phyloP scores from a whole-genome alignment of 2,329 filamentous ascomycete genomes.

The Coniella vitis region DNA sequence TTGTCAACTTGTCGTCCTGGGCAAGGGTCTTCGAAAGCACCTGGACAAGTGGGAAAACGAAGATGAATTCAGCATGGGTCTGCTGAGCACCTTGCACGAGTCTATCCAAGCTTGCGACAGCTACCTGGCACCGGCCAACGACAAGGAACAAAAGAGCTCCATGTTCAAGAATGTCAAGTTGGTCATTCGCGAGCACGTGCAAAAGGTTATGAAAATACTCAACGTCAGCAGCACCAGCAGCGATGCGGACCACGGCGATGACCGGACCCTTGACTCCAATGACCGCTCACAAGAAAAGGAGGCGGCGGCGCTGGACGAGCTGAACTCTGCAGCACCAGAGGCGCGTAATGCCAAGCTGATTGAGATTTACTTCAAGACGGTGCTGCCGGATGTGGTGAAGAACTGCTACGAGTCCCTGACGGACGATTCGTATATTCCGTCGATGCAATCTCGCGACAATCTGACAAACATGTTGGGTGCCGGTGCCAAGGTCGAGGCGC shows the following conservation, averaged over 20 bases:
- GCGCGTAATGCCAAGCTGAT: conserved; percentile 44
- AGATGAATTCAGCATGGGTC: conserved; percentile 25
- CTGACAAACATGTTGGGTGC: neutral
- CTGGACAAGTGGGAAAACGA: conserved; percentile 13
- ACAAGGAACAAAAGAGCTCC: neutral
- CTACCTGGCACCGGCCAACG: conserved; percentile 26
- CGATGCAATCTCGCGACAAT: conserved; percentile 7
- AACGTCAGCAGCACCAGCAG: conserved; percentile 27
- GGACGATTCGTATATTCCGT: conserved; percentile 18
- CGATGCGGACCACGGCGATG: conserved; percentile 4
- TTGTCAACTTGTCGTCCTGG: conserved; percentile 7
- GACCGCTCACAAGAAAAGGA: conserved; percentile 3
- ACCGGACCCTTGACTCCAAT: conserved; percentile 1
- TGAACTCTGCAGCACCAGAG: conserved; percentile 40
- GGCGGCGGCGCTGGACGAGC: conserved; percentile 33
- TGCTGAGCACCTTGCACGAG: conserved; percentile 33
- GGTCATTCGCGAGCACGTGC: conserved; percentile 43
- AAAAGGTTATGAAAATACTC: conserved; percentile 40
- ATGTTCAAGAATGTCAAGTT: conserved; percentile 34
- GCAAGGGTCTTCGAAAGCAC: conserved; percentile 6
- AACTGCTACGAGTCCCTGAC: conserved; percentile 26
- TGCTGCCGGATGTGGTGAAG: conserved; percentile 34
- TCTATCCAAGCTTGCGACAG: conserved; percentile 36
- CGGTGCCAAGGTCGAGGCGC: neutral
- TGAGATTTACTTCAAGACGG: conserved; percentile 42